Evolutionary conservation across 768 basidiomycete species (phyloP).

Genomic region (Serendipita indica): DNA sequence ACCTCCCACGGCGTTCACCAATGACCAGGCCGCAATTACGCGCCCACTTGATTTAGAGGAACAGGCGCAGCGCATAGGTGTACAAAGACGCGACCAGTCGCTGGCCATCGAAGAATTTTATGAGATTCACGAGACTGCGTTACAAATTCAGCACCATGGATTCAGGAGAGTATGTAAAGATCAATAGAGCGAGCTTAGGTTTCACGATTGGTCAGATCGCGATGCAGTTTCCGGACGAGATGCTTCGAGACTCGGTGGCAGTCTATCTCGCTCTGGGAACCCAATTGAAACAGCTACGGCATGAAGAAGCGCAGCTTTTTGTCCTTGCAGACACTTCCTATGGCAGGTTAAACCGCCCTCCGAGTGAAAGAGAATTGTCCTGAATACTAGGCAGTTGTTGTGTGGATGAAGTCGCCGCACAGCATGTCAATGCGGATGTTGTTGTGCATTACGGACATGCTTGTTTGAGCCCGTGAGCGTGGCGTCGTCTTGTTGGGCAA

Average conservation of each 20-base stretch:
- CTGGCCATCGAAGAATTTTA: conserved; percentile 43
- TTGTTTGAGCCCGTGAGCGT: conserved; percentile 73
- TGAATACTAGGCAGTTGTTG: conserved; percentile 51
- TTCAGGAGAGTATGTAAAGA: conserved; percentile 51
- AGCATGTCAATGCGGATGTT: conserved; percentile 82
- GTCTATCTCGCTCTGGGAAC: conserved; percentile 53
- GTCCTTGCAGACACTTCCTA: conserved; percentile 97
- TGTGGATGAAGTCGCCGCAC: conserved; percentile 89
- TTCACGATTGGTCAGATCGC: conserved; percentile 40
- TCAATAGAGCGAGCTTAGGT: not conserved
- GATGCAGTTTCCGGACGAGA: conserved; percentile 91
- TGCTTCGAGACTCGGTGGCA: conserved; percentile 72
- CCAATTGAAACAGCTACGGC: conserved; percentile 27
- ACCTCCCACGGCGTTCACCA: too few relatives aligned
- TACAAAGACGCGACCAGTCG: conserved; percentile 19
- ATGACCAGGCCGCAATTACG: conserved; percentile 49
- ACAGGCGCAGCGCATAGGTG: conserved; percentile 24
- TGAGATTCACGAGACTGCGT: conserved; percentile 53
- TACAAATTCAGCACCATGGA: conserved; percentile 41
- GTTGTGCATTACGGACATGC: conserved; percentile 95
- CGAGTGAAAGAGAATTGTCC: too few relatives aligned
- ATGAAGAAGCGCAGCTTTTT: conserved; percentile 45
- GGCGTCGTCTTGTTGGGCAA: not conserved
- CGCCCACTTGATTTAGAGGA: conserved; percentile 36
- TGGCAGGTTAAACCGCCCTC: conserved; percentile 68